Conservation (phyloP, 2,329 filamentous ascomycete species). For the Alternaria solani region DNA sequence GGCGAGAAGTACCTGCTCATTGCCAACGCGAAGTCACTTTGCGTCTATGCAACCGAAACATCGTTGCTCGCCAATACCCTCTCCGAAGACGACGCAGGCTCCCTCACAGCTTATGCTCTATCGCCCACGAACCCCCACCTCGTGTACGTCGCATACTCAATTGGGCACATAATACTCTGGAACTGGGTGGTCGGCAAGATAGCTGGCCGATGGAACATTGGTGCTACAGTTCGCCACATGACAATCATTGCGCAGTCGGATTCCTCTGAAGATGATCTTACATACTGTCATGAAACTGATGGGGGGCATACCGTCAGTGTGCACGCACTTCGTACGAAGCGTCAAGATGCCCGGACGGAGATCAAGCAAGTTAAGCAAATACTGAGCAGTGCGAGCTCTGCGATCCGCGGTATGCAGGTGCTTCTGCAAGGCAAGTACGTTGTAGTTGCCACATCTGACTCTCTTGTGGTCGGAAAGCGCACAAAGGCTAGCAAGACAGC, state of each 20-base stretch:
- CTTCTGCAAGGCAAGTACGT: constrained; percentile 66
- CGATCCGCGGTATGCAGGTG: constrained; percentile 52
- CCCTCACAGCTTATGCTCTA: constrained; percentile 61
- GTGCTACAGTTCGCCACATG: constrained; percentile 47
- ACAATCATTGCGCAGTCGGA: constrained; percentile 37
- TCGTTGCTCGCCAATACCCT: constrained; percentile 82
- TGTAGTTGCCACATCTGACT: constrained; percentile 62
- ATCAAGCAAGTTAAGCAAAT: constrained; percentile 45
- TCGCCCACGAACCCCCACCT: constrained; percentile 61
- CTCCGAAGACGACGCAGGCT: constrained; percentile 50
- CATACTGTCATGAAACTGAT: not conserved
- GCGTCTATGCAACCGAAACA: constrained; percentile 81
- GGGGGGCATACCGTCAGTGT: constrained; percentile 44
- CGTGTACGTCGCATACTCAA: constrained; percentile 62
- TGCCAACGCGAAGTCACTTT: constrained; percentile 75
- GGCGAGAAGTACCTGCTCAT: constrained; percentile 73
- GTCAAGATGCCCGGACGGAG: constrained; percentile 33
- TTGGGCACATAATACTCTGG: constrained; percentile 64
- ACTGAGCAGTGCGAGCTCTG: constrained; percentile 46
- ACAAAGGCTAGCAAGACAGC: constrained; percentile 43
- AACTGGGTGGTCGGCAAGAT: constrained; percentile 63
- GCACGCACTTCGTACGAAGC: constrained; percentile 43
- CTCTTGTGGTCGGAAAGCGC: constrained; percentile 68
- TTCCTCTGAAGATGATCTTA: not conserved
- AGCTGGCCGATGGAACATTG: constrained; percentile 55